These are phyloP conservation scores for Albifimbria verrucaria DNA, from an alignment of 2,329 filamentous ascomycete genomes.

Conservation along the genomic window DNA sequence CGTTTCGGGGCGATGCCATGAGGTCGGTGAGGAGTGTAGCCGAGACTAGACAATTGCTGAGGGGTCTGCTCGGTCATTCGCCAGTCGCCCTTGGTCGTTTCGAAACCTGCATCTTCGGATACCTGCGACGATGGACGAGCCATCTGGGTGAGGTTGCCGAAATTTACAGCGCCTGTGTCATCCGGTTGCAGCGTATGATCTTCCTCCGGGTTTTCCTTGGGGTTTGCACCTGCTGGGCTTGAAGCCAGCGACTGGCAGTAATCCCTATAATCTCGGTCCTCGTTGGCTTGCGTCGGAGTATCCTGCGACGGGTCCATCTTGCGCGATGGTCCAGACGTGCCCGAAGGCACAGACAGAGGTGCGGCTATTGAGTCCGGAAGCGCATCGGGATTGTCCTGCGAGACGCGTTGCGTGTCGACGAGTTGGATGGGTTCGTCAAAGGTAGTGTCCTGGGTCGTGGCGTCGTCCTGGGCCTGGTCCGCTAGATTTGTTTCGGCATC, in stretches of 20 bases:
- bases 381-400: constrained; percentile 10
- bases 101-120: constrained; percentile 37
- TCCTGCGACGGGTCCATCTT: constrained; percentile 48
- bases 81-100: constrained; percentile 36
- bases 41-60: constrained; percentile 24
- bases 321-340: constrained; percentile 10
- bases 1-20: constrained; percentile 40
- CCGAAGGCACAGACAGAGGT: constrained; percentile 9
- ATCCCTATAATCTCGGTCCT: constrained; percentile 53
- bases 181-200: constrained; percentile 38
- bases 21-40: constrained; percentile 27
- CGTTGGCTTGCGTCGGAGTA: constrained; percentile 55
- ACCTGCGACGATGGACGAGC: constrained; percentile 37
- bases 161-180: constrained; percentile 49
- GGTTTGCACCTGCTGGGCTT: constrained; percentile 21
- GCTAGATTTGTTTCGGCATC: not conserved
- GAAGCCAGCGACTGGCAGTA: constrained; percentile 27
- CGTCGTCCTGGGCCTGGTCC: not conserved
- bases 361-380: not conserved
- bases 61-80: constrained; percentile 30
- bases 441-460: not conserved
- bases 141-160: constrained; percentile 34
- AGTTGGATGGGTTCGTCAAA: not conserved
- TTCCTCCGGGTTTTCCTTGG: constrained; percentile 26
- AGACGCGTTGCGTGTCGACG: not conserved